These are phyloP conservation scores for Tolypocladium endophyticum DNA, from an alignment of 2,329 filamentous ascomycete genomes.

Conservation along the genomic window DNA sequence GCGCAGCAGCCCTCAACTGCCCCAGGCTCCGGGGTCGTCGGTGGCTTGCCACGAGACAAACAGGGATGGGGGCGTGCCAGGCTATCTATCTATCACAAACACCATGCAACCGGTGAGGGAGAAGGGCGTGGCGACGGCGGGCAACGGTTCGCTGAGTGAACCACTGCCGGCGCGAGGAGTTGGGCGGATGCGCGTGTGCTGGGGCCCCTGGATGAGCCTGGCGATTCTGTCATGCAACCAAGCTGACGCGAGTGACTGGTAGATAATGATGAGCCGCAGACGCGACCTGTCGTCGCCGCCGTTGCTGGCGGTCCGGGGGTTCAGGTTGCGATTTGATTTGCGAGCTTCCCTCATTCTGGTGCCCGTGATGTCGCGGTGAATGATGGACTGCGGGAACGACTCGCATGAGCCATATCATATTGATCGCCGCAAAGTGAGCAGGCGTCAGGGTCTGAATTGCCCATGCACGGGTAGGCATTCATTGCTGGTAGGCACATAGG, in stretches of 20 bases:
- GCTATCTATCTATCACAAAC: conserved; percentile 20
- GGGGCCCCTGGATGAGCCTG: neutral
- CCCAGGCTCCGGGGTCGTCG: neutral
- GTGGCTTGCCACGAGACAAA: neutral
- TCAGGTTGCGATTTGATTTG: too few relatives aligned
- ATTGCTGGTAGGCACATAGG: too few relatives aligned
- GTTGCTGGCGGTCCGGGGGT: too few relatives aligned
- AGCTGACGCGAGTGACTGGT: neutral
- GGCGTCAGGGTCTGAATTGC: too few relatives aligned
- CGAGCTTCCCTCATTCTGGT: neutral
- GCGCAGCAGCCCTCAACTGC: neutral
- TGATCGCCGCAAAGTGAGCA: too few relatives aligned
- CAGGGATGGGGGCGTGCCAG: neutral
- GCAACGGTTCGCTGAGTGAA: neutral
- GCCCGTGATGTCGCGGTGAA: neutral
- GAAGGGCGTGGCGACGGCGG: neutral
- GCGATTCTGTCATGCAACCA: neutral
- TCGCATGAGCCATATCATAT: too few relatives aligned
- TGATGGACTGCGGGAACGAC: too few relatives aligned
- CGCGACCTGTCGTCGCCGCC: neutral
- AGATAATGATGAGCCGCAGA: neutral
- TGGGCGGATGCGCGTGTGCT: neutral
- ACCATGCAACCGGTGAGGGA: conserved; percentile 14
- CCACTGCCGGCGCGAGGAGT: neutral
- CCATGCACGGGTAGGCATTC: too few relatives aligned